Percentiles rank a stretch among this genome's conserved stretches.
Evolutionary conservation across 2,329 filamentous ascomycete species (phyloP).

Genomic region (Fusarium equiseti): DNA sequence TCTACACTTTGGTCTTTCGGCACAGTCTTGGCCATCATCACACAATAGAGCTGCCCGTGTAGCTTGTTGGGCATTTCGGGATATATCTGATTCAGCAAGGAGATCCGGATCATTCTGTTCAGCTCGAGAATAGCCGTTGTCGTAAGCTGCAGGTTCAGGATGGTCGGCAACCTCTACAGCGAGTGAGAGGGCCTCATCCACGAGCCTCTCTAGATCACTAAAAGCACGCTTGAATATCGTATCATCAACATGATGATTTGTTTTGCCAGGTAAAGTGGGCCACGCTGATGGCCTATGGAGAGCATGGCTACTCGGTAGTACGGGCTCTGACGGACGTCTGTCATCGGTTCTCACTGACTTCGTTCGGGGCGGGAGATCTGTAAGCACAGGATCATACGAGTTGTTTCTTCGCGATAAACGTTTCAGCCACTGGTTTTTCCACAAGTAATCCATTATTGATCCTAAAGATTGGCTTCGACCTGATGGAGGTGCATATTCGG

Average conservation of each 20-base stretch:
- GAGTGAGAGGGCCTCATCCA: conserved; percentile 60
- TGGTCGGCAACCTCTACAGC: conserved; percentile 56
- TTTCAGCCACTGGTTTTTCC: conserved; percentile 53
- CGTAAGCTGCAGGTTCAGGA: conserved; percentile 40
- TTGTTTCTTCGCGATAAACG: conserved; percentile 48
- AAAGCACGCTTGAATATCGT: conserved; percentile 53
- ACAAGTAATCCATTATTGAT: conserved; percentile 51
- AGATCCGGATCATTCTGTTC: conserved; percentile 15
- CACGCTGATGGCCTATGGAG: conserved; percentile 34
- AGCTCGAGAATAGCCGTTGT: conserved; percentile 18
- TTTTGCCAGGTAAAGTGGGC: conserved; percentile 37
- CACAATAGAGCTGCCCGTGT: conserved; percentile 13
- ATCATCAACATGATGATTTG: conserved; percentile 45
- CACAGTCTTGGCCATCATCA: neutral
- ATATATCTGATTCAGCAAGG: conserved; percentile 10
- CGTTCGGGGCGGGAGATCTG: conserved; percentile 42
- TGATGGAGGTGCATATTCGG: conserved; percentile 16
- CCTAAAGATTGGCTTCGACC: conserved; percentile 44
- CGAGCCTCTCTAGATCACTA: conserved; percentile 59
- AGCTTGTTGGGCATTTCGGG: conserved; percentile 20
- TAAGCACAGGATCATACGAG: conserved; percentile 46
- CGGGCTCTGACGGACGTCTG: conserved; percentile 42
- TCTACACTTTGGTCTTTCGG: conserved; percentile 32
- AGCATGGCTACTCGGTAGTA: conserved; percentile 28
- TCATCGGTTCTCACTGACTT: conserved; percentile 24